These are phyloP conservation scores for Tolypocladium nubicola DNA, from an alignment of 2,329 filamentous ascomycete species.

Conservation along the genomic window DNA sequence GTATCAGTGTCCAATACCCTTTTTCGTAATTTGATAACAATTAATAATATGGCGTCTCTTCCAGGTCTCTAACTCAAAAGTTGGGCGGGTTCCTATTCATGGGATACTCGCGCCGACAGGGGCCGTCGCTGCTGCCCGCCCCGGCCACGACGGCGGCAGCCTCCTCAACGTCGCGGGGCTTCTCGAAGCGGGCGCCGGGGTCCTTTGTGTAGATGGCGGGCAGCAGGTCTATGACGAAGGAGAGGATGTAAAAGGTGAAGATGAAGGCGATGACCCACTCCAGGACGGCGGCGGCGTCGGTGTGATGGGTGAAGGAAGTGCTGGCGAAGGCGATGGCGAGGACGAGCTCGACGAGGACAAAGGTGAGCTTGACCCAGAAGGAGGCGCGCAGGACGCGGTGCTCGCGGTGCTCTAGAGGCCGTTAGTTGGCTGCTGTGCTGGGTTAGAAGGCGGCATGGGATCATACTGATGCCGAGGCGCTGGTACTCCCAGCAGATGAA, in stretches of 20 bases:
- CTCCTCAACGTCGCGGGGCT: constrained; percentile 15
- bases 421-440: not conserved
- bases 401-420: constrained; percentile 52
- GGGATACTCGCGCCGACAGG: constrained; percentile 10
- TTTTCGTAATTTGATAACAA: not conserved
- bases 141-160: not conserved
- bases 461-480: constrained; percentile 59
- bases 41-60: not conserved
- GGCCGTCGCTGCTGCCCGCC: not conserved
- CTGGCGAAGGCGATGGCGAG: constrained; percentile 66
- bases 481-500: constrained; percentile 89
- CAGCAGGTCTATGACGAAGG: constrained; percentile 78
- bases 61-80: constrained; percentile 1
- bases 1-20: not conserved
- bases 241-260: constrained; percentile 80
- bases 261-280: constrained; percentile 74
- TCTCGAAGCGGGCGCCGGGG: constrained; percentile 16
- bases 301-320: constrained; percentile 33
- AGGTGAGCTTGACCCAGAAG: constrained; percentile 80
- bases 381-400: constrained; percentile 63
- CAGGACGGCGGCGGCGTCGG: constrained; percentile 63
- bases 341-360: constrained; percentile 69
- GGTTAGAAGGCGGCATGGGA: not conserved
- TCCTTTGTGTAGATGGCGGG: constrained; percentile 58
- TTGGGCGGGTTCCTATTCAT: constrained; percentile 10